A percentile compares a stretch with the other conserved stretches of the same genome.
Conservation (phyloP, 306 rosid species). For the Hippophae rhamnoides region DNA sequence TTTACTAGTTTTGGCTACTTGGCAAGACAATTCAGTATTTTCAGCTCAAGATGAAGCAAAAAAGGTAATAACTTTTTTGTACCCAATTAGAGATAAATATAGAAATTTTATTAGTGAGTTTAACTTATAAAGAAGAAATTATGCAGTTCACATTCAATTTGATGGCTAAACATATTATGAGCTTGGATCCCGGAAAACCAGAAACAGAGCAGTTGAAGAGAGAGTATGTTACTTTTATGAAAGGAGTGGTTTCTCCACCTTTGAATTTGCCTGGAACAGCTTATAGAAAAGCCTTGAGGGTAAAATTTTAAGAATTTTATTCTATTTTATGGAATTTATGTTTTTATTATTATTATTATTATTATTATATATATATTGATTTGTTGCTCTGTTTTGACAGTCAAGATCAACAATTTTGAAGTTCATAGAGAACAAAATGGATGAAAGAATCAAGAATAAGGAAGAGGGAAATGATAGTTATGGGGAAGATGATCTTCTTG, state of each 20-base stretch:
- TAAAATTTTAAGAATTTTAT: constrained; percentile 12
- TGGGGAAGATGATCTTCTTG: constrained; percentile 78
- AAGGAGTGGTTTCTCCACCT: constrained; percentile 86
- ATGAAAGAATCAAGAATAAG: constrained; percentile 32
- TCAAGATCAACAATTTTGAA: constrained; percentile 70
- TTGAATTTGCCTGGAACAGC: constrained; percentile 89
- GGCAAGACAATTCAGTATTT: constrained; percentile 54
- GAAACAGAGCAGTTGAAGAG: constrained; percentile 83
- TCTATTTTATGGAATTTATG: background rate
- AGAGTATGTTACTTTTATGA: constrained; percentile 86
- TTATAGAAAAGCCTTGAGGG: constrained; percentile 81
- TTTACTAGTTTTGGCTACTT: constrained; percentile 51
- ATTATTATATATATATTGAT: background rate
- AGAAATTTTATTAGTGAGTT: background rate
- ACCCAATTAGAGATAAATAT: too few species aligned
- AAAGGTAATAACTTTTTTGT: constrained; percentile 33
- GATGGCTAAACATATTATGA: constrained; percentile 92
- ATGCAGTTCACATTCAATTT: constrained; percentile 87
- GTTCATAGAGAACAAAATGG: constrained; percentile 77
- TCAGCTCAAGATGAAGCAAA: constrained; percentile 92
- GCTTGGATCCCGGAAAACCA: constrained; percentile 69
- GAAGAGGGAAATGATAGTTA: constrained; percentile 27
- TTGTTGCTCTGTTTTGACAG: constrained; percentile 24
- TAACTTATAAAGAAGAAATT: background rate
- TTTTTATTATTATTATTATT: too few species aligned